These are phyloP conservation scores for Acanthamoeba triangularis DNA, from an alignment of 208 protist species.

Conservation along the genomic window DNA sequence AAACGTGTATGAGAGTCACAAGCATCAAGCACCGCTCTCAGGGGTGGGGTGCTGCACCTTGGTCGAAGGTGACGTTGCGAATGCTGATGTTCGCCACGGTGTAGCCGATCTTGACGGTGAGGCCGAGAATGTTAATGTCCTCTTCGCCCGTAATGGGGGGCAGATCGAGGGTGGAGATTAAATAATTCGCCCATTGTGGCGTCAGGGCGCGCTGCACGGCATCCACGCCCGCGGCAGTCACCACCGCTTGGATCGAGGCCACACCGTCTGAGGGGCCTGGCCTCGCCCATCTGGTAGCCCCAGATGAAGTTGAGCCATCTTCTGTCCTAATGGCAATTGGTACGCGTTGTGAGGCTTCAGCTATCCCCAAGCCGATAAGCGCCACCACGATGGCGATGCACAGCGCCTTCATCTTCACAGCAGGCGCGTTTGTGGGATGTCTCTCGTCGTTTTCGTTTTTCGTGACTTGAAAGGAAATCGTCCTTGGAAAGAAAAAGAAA, in stretches of 20 bases:
- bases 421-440: too few species aligned
- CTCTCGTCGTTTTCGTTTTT: too few species aligned
- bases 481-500: not conserved
- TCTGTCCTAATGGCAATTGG: not conserved
- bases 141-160: not conserved
- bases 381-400: not conserved
- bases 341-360: not conserved
- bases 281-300: too few species aligned
- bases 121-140: not conserved
- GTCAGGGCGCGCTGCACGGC: not conserved
- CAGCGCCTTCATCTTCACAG: not conserved
- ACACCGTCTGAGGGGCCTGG: not conserved
- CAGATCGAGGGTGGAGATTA: not conserved
- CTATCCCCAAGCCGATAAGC: not conserved
- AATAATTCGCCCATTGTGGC: not conserved
- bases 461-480: not conserved
- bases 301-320: not conserved
- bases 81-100: conserved; percentile 14
- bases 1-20: not conserved
- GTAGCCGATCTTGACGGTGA: not conserved
- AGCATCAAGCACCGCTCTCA: not conserved
- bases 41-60: not conserved
- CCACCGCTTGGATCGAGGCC: not conserved
- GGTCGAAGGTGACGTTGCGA: conserved; percentile 6
- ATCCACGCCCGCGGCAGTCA: not conserved